phyloP scores from a whole-genome alignment of 1,284 basidiomycete genomes.

The Somion occarium region DNA sequence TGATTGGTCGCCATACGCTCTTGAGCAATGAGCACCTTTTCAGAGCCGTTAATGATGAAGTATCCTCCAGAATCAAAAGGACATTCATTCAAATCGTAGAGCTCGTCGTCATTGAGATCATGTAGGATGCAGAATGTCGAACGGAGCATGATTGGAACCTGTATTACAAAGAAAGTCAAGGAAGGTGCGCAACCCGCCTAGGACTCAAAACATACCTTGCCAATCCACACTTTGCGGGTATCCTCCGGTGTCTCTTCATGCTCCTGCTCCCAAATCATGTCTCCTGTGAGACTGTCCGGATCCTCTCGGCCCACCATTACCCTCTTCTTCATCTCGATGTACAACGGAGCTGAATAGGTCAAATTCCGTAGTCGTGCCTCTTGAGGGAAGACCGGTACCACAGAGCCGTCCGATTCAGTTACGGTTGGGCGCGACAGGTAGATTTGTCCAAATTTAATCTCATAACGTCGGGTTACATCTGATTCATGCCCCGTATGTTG shows the following conservation, averaged over 20 bases:
- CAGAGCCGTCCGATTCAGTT: constrained; percentile 94
- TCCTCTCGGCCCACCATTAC: constrained; percentile 80
- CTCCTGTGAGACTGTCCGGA: constrained; percentile 77
- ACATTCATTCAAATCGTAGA: constrained; percentile 94
- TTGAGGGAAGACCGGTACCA: constrained; percentile 94
- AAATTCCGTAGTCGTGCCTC: constrained; percentile 93
- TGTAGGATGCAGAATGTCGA: constrained; percentile 94
- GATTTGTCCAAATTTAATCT: constrained; percentile 97
- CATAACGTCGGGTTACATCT: constrained; percentile 85
- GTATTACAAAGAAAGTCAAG: constrained; percentile 4
- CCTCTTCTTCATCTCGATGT: constrained; percentile 93
- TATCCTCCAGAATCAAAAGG: constrained; percentile 98
- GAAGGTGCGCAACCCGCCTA: background rate
- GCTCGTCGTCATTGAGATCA: constrained; percentile 72
- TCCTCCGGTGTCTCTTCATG: constrained; percentile 61
- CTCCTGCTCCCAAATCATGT: constrained; percentile 79
- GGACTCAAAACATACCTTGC: constrained; percentile 62
- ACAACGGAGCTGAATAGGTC: constrained; percentile 94
- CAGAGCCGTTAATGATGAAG: constrained; percentile 99
- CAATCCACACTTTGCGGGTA: constrained; percentile 89
- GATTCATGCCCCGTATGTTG: constrained; percentile 87
- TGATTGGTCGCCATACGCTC: constrained; percentile 99
- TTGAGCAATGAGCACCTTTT: constrained; percentile 99
- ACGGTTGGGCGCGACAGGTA: constrained; percentile 93
- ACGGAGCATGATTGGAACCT: constrained; percentile 98